Conservation (phyloP, 1,284 basidiomycete species). For the Takashimella koratensis region DNA sequence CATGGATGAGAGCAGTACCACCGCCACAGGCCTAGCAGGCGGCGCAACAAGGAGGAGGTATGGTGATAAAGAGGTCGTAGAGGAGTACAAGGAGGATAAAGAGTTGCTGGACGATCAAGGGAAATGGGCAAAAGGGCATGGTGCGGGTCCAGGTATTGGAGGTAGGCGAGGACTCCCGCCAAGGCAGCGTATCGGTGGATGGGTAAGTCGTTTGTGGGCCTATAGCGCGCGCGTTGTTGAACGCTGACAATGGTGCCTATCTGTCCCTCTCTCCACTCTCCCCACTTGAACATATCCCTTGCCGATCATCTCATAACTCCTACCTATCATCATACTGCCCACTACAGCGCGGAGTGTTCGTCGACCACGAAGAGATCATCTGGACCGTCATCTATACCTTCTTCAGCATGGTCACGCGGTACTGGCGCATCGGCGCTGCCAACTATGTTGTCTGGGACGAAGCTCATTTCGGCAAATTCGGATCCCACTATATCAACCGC, state of each 20-base stretch:
- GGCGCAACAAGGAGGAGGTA: slow-evolving; percentile 20
- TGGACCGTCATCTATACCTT: slow-evolving; percentile 84
- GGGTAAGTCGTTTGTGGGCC: slow-evolving; percentile 33
- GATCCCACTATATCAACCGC: slow-evolving; percentile 76
- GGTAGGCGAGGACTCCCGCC: slow-evolving; percentile 41
- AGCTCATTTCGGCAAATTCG: slow-evolving; percentile 97
- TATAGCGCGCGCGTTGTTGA: too few species aligned
- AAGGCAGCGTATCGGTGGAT: slow-evolving; percentile 36
- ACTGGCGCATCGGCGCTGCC: slow-evolving; percentile 86
- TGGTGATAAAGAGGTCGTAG: slow-evolving; percentile 25
- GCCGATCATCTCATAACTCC: neutral
- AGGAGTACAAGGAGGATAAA: slow-evolving; percentile 17
- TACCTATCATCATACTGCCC: neutral
- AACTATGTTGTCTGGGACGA: slow-evolving; percentile 96
- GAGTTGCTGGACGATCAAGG: slow-evolving; percentile 34
- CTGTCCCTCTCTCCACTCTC: neutral
- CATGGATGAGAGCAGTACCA: slow-evolving; percentile 10
- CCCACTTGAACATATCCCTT: neutral
- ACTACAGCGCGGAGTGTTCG: slow-evolving; percentile 65
- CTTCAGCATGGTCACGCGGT: slow-evolving; percentile 89
- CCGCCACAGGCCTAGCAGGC: neutral
- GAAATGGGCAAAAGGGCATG: slow-evolving; percentile 45
- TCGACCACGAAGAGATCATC: slow-evolving; percentile 78
- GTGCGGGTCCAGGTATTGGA: slow-evolving; percentile 39
- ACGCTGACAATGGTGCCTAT: too few species aligned